phyloP scores from a whole-genome alignment of 768 basidiomycete genomes.

The Dacryopinax spathularia region DNA sequence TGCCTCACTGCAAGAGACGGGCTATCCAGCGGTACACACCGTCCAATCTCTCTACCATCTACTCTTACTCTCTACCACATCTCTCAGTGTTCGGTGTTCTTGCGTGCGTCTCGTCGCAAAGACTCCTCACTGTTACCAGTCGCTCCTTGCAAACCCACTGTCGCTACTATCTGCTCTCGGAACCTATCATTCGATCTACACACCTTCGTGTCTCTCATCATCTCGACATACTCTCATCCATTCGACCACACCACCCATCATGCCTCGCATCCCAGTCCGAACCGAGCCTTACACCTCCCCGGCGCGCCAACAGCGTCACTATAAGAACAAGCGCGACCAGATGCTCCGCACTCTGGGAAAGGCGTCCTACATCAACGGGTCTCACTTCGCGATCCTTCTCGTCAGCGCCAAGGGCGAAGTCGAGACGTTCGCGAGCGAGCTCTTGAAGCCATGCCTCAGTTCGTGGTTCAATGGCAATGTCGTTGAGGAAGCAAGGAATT shows the following conservation, averaged over 20 bases:
- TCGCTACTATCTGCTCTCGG: background rate
- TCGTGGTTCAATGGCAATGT: constrained; percentile 12
- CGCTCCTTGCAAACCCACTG: background rate
- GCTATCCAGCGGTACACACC: constrained; percentile 1
- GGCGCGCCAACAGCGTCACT: constrained; percentile 25
- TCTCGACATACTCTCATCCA: background rate
- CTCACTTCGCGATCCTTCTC: constrained; percentile 27
- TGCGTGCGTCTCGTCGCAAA: background rate
- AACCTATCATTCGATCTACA: constrained; percentile 2
- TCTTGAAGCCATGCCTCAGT: constrained; percentile 18
- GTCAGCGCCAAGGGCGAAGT: constrained; percentile 25
- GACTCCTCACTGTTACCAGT: background rate
- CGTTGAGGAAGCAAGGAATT: constrained; percentile 9
- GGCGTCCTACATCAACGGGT: constrained; percentile 26
- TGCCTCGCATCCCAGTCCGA: constrained; percentile 27
- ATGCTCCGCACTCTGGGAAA: constrained; percentile 27
- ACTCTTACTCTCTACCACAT: constrained; percentile 3
- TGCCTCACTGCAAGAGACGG: background rate
- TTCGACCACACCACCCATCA: constrained; percentile 6
- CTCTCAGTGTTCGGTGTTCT: constrained; percentile 1
- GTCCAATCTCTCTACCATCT: background rate
- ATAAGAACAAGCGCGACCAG: constrained; percentile 24
- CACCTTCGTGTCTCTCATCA: background rate
- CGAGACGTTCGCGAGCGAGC: constrained; percentile 27
- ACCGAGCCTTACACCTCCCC: constrained; percentile 26